A percentile compares a stretch with the other conserved stretches of the same genome.
Evolutionary conservation across 2,329 filamentous ascomycete genomes (phyloP).

Genomic region (Trichoderma sp.): DNA sequence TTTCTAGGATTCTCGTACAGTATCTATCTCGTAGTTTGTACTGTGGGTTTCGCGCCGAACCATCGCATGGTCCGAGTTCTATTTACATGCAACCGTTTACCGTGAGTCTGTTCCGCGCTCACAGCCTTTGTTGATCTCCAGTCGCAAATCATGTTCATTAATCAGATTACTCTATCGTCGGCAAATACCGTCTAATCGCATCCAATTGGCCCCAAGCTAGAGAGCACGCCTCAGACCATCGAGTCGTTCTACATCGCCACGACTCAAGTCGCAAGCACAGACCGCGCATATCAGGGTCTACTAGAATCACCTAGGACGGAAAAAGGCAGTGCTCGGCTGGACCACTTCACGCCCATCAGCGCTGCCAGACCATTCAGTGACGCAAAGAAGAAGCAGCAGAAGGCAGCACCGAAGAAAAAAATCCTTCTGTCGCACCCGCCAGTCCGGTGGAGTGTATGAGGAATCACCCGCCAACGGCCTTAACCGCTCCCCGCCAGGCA

Average conservation of each 20-base stretch:
- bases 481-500: not conserved
- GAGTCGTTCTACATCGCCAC: not conserved
- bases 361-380: not conserved
- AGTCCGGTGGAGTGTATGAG: not conserved
- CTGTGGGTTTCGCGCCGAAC: not conserved
- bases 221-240: not conserved
- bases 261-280: not conserved
- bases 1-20: not conserved
- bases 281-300: not conserved
- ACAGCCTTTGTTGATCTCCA: not conserved
- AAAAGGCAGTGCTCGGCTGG: not conserved
- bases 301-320: not conserved
- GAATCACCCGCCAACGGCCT: slow-evolving; percentile 3
- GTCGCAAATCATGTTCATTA: not conserved
- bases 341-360: not conserved
- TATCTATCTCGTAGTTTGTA: not conserved
- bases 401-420: not conserved
- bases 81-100: not conserved
- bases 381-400: not conserved
- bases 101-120: not conserved
- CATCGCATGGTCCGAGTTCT: not conserved
- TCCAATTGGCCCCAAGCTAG: not conserved
- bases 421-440: not conserved
- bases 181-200: not conserved
- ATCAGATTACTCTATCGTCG: not conserved